A percentile compares a stretch with the other conserved stretches of the same genome.
phyloP scores from a whole-genome alignment of 495 filamentous ascomycete genomes.

The Copromyces sp. region DNA sequence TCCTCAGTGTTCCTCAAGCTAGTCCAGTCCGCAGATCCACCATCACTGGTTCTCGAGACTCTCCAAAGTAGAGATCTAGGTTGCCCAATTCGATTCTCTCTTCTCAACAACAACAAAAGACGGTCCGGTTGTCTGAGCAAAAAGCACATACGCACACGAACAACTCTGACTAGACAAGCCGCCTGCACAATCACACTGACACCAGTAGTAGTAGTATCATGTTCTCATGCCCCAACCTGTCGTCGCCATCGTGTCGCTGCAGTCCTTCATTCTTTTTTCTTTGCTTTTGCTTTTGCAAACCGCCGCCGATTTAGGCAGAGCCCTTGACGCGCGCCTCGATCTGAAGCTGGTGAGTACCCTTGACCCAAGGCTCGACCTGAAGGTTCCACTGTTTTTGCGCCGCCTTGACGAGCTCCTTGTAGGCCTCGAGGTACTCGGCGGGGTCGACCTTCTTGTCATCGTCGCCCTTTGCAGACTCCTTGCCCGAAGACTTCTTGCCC shows the following conservation, averaged over 20 bases:
- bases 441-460: constrained; percentile 38
- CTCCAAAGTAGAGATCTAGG: background rate
- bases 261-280: background rate
- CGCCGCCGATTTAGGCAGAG: background rate
- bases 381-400: constrained; percentile 54
- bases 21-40: too few species aligned
- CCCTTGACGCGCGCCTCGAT: constrained; percentile 3
- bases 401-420: constrained; percentile 61
- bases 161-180: background rate
- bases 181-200: background rate
- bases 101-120: background rate
- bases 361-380: constrained; percentile 24
- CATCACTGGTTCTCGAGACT: background rate
- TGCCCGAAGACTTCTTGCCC: constrained; percentile 47
- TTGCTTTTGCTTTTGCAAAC: background rate
- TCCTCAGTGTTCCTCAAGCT: background rate
- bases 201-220: background rate
- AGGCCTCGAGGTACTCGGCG: constrained; percentile 64
- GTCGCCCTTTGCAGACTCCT: constrained; percentile 28
- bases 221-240: background rate
- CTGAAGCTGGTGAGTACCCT: constrained; percentile 22
- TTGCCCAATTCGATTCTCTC: background rate
- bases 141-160: background rate
- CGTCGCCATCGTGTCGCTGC: background rate
- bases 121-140: background rate